Evolutionary conservation across 2,329 filamentous ascomycete species (phyloP), one percentile per base, ranked within the genome.

Genomic region (Emmonsiellopsis sp.): DNA sequence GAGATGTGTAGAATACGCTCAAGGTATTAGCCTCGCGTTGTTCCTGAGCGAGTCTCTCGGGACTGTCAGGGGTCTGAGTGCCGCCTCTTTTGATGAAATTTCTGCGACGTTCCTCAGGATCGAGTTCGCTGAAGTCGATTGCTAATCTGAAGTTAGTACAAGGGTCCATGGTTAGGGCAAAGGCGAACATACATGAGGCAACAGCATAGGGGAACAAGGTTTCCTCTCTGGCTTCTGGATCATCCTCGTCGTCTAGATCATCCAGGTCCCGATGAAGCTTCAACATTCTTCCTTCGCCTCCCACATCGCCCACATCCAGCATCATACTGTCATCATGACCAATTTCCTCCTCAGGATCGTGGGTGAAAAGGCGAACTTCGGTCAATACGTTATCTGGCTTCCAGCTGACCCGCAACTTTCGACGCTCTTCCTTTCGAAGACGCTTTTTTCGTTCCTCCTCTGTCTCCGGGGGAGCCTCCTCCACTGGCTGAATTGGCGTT

Each of bases 321-420:
- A 78, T 74, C 60, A 80, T 75, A 59, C 77, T 81, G 54, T 79
- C 78, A 43, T 79, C 77, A 46, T 81, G 79, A 13, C 77, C 78
- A 53, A 80, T 66, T 58, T 85, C 81, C 63, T 85, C 82, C 8
- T 83, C 79, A 0, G 80, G 81, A 58, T 84, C 80, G 63, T 83
- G 81, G 30, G 76, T 79, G 63, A 85, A 85, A 49, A 79, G 73
- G 45, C 77, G 75, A 52, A 83, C 73, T 59, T 80, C 72, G 2
- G 79, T 79, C 10, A 85, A 71, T 31, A 74, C 70, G 15, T 77
- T 73, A 57, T 82, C 80, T 0, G 77, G 73, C 56, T 80, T 83
- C 75, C 81, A 85, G 7, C 71, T 75, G 5, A 85, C 82, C 16
- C 80, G 79, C 34, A 85, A 65, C 58, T 80, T 81, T 40, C 81